Evolutionary conservation across 352 stramenopile genomes (phyloP), one percentile per base, ranked within the genome.

Genomic region (Halophytophthora polymorphica): DNA sequence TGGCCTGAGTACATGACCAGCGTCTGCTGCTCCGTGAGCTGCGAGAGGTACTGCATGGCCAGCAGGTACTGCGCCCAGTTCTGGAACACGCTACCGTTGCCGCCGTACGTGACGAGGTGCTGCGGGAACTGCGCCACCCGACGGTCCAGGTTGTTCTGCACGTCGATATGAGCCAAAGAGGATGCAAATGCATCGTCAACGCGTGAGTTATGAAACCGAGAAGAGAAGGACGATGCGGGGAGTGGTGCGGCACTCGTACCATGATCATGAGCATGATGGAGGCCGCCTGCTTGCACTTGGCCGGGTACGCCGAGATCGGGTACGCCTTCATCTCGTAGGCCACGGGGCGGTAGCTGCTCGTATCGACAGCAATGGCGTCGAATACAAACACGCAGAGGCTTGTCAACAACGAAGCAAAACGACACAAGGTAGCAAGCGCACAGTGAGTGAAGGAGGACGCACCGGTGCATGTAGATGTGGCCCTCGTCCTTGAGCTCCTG

Each of bases 181-280:
- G n/a, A n/a, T n/a, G n/a, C n/a, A n/a, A n/a, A n/a, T n/a, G n/a
- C n/a, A n/a, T n/a, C n/a, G n/a, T n/a, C n/a, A n/a, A n/a, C n/a
- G n/a, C n/a, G n/a, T n/a, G n/a, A n/a, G n/a, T n/a, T n/a, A n/a
- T n/a, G n/a, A n/a, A n/a, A n/a, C n/a, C n/a, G 21, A 43, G 10
- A 52, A 5, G 18, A 22, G 15, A 13, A 60, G 25, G 25, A n/a
- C 25, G 25, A 31, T 31, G 25, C 25, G 8, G 25, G n/a, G n/a
- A n/a, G 25, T 31, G 11, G 22, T 22, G n/a, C 1, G 25, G 25
- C 8, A 6, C 17, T 58, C 56, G 45, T 12, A 68, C 59, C 79
- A 93, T 94, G 68, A 96, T 92, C 85, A 95, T 95, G 56, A 95
- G 78, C 73, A 89, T 84, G 43, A 96, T 91, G 17, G 77, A 79